These are phyloP conservation scores for Acer negundo DNA, from an alignment of 345 rosid species.

Conservation along the genomic window DNA sequence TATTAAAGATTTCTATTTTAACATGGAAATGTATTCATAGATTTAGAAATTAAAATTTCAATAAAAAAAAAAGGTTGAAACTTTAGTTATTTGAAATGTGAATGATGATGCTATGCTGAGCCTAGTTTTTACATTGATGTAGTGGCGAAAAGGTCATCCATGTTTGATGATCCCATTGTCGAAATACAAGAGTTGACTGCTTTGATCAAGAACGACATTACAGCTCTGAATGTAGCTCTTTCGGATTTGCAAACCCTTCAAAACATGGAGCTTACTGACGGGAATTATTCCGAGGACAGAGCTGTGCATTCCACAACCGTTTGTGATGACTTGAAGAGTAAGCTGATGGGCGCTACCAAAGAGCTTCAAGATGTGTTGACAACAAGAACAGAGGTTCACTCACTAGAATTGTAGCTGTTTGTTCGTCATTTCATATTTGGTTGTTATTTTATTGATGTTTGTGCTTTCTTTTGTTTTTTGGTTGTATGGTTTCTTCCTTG, in stretches of 20 bases:
- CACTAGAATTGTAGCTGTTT: constrained; percentile 3
- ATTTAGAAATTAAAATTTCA: not conserved
- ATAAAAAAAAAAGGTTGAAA: too few species aligned
- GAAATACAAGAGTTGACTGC: constrained; percentile 84
- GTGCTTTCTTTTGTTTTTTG: not conserved
- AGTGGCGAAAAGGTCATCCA: constrained; percentile 88
- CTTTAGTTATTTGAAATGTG: too few species aligned
- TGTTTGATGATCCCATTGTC: constrained; percentile 78
- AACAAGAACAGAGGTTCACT: constrained; percentile 78
- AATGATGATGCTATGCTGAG: constrained; percentile 7
- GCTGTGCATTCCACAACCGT: constrained; percentile 76
- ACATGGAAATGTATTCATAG: not conserved
- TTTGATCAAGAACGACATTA: constrained; percentile 81
- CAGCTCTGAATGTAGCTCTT: constrained; percentile 68
- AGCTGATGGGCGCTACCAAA: constrained; percentile 83
- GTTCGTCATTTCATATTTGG: not conserved
- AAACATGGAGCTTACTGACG: constrained; percentile 76
- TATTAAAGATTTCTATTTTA: not conserved
- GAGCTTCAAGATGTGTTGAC: constrained; percentile 77
- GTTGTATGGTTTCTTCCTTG: not conserved
- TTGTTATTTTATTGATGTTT: not conserved
- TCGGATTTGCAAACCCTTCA: constrained; percentile 80
- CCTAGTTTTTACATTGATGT: constrained; percentile 19
- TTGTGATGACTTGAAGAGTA: constrained; percentile 79
- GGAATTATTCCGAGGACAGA: constrained; percentile 73